Conservation (phyloP, 495 filamentous ascomycete genomes). For the Penicilliopsis zonata region DNA sequence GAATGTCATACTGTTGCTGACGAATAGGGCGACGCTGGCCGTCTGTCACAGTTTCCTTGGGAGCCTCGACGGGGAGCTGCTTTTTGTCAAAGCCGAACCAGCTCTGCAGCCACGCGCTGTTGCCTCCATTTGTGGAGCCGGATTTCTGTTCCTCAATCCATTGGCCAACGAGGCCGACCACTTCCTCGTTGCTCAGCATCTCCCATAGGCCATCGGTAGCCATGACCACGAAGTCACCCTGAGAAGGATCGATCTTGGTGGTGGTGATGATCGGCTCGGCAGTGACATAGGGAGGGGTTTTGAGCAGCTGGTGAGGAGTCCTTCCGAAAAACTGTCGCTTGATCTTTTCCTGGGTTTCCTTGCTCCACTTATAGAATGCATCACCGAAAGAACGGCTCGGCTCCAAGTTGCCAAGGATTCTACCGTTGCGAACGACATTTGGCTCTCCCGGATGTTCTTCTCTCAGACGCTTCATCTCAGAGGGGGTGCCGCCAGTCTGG, state of each 20-base stretch:
- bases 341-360: slow-evolving; percentile 68
- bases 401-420: slow-evolving; percentile 84
- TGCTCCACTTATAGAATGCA: slow-evolving; percentile 90
- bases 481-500: slow-evolving; percentile 78
- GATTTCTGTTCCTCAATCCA: slow-evolving; percentile 76
- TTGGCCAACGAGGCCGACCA: slow-evolving; percentile 88
- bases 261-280: slow-evolving; percentile 92
- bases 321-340: slow-evolving; percentile 77
- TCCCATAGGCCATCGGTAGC: slow-evolving; percentile 98
- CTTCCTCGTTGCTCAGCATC: slow-evolving; percentile 98
- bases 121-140: slow-evolving; percentile 23
- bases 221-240: slow-evolving; percentile 92
- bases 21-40: slow-evolving; percentile 63
- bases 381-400: slow-evolving; percentile 93
- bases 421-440: slow-evolving; percentile 71
- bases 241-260: slow-evolving; percentile 82
- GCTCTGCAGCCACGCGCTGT: slow-evolving; percentile 33
- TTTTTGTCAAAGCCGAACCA: slow-evolving; percentile 37
- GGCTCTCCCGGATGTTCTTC: slow-evolving; percentile 81
- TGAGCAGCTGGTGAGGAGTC: slow-evolving; percentile 54
- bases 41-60: slow-evolving; percentile 37
- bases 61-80: slow-evolving; percentile 40
- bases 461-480: slow-evolving; percentile 70
- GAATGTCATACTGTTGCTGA: slow-evolving; percentile 68
- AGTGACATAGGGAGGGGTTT: slow-evolving; percentile 94